These are phyloP conservation scores for Aegilops tauschii DNA, from an alignment of 176 grass and related monocot species.

Conservation along the genomic window DNA sequence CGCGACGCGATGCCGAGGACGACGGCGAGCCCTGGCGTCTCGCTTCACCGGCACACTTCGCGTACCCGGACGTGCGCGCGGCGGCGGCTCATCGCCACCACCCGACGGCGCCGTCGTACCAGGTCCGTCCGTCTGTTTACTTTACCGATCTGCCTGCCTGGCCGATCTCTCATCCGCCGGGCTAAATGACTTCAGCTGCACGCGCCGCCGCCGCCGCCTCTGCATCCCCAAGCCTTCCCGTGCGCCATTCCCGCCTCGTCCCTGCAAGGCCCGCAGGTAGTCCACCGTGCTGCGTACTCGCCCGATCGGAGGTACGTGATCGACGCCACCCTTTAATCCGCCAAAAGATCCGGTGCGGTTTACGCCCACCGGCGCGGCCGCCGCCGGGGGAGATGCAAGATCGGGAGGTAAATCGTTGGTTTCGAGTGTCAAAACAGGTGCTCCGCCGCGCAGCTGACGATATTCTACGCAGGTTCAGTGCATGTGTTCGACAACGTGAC, in stretches of 20 bases:
- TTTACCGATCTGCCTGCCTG: not conserved
- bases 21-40: not conserved
- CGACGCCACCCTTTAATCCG: not conserved
- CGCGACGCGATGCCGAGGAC: not conserved
- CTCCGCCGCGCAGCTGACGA: slow-evolving; percentile 31
- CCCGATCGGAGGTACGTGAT: slow-evolving; percentile 2
- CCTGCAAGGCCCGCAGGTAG: not conserved
- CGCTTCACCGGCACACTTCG: not conserved
- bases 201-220: not conserved
- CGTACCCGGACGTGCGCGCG: not conserved
- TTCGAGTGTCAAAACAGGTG: not conserved
- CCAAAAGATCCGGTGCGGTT: not conserved
- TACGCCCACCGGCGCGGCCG: no score
- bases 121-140: not conserved
- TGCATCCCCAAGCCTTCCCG: not conserved
- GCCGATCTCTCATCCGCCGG: not conserved
- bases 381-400: not conserved
- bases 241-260: slow-evolving; percentile 1
- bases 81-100: not conserved
- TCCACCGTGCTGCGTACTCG: not conserved
- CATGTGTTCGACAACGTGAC: slow-evolving; percentile 41
- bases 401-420: not conserved
- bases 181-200: not conserved
- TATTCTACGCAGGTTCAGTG: slow-evolving; percentile 54
- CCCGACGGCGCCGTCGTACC: not conserved